Percentiles rank a stretch among this genome's conserved stretches.
phyloP scores from a whole-genome alignment of 1,284 basidiomycete species.

The Austroboletus novae-zelandiae region DNA sequence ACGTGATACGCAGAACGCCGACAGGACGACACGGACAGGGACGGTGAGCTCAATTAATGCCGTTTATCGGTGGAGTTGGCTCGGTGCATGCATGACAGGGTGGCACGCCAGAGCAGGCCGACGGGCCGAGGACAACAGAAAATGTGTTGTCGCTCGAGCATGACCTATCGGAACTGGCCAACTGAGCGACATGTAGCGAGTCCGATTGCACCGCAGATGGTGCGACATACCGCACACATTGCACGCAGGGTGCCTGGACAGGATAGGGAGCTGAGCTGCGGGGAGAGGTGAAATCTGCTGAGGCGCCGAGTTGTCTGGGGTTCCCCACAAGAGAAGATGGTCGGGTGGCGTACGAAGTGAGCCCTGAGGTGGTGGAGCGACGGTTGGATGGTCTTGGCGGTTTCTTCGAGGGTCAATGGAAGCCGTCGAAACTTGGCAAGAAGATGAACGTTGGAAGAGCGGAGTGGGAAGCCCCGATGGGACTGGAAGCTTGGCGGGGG shows the following conservation, averaged over 20 bases:
- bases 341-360: slow-evolving; percentile 10
- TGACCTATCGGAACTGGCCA: slow-evolving; percentile 6
- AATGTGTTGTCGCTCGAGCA: not conserved
- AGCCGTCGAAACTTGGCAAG: slow-evolving; percentile 13
- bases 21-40: slow-evolving; percentile 8
- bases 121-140: slow-evolving; percentile 7
- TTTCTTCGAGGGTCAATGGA: slow-evolving; percentile 22
- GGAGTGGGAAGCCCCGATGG: slow-evolving; percentile 33
- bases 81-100: slow-evolving; percentile 1
- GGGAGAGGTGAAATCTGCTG: not conserved
- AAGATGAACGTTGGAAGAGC: slow-evolving; percentile 14
- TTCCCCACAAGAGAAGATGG: not conserved
- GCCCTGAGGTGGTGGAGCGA: not conserved
- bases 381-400: slow-evolving; percentile 11
- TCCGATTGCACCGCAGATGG: slow-evolving; percentile 11
- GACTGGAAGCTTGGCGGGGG: slow-evolving; percentile 24
- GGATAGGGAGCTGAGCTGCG: slow-evolving; percentile 12
- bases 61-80: slow-evolving; percentile 10
- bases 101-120: slow-evolving; percentile 7
- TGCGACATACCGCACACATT: slow-evolving; percentile 2
- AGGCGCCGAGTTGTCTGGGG: slow-evolving; percentile 13
- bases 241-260: not conserved
- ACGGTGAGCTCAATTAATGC: slow-evolving; percentile 19
- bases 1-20: slow-evolving; percentile 10
- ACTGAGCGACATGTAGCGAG: not conserved